phyloP scores from a whole-genome alignment of 768 basidiomycete species.

The Coprinellus micaceus region DNA sequence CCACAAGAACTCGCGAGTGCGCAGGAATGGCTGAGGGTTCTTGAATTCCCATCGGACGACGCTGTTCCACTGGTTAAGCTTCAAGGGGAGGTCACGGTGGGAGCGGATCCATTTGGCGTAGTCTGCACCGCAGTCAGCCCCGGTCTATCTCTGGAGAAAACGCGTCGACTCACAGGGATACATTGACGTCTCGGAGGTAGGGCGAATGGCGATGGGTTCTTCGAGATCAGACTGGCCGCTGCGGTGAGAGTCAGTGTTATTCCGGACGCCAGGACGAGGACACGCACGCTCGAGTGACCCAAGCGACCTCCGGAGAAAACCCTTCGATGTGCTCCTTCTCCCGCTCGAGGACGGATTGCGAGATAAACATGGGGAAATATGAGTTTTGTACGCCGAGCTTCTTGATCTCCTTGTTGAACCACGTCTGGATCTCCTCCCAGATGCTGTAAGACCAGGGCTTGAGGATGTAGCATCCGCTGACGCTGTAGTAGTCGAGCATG shows the following conservation, averaged over 20 bases:
- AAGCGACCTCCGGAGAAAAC: conserved; percentile 99
- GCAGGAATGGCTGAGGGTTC: conserved; percentile 98
- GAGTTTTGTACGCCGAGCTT: conserved; percentile 94
- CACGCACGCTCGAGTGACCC: conserved; percentile 94
- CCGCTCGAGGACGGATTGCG: conserved; percentile 83
- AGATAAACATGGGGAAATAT: conserved; percentile 99
- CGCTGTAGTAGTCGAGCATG: conserved; percentile 98
- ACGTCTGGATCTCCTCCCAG: conserved; percentile 94
- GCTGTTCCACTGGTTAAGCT: conserved; percentile 98
- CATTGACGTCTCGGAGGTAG: conserved; percentile 98
- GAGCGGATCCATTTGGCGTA: conserved; percentile 99
- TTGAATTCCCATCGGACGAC: conserved; percentile 99
- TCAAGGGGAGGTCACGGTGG: conserved; percentile 94
- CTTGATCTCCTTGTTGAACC: conserved; percentile 93
- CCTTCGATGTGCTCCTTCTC: conserved; percentile 99
- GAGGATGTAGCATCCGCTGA: conserved; percentile 98
- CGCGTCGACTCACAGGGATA: conserved; percentile 75
- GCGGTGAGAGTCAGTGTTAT: conserved; percentile 6
- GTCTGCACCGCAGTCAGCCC: conserved; percentile 43
- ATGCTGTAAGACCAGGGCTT: conserved; percentile 97
- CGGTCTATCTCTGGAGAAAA: too few species aligned
- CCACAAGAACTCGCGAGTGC: conserved; percentile 99
- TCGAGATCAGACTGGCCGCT: conserved; percentile 92
- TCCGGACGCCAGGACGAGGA: background rate
- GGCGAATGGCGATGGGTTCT: conserved; percentile 96